Base-by-base conservation (phyloP, 2,329 filamentous ascomycete genomes). In the Juglanconis juglandina region DNA sequence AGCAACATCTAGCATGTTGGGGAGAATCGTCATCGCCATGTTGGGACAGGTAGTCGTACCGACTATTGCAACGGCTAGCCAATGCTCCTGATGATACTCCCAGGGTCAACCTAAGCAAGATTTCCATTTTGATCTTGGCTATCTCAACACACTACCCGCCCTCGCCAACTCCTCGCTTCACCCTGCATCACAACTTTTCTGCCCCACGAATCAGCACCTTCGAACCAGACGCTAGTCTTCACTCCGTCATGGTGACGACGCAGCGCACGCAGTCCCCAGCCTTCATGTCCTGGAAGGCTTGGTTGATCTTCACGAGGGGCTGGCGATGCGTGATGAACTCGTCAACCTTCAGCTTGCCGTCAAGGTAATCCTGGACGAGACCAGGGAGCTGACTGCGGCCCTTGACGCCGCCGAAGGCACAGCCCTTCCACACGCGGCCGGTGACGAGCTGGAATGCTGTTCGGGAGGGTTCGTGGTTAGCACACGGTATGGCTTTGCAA, bases 321-420 rank as follows among this genome's bases (percentile, higher is more conserved):
- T 96, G 91, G 69, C 93, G 87, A 81, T 99, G 95, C 39, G 95
- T 99, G 79, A 99, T 98, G 81, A 98, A 98, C 81, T 99, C 95
- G 74, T 98, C 94, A 51, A 98, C 94, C 87, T 97, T 98, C 73
- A 99, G 88, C 72, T 89, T 85, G 69, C 93, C 93, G 57, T 84
- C 84, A 76, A 96, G 83, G 80, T 99, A 99, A 77, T 98, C 94
- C 67, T 87, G 80, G 32, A 99, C 92, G 47, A 99, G 87, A 61
- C 84, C 87, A 53, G 90, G 89, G 66, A 99, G 86, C 80, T 99
- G 95, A 44, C 89, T 88, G 72, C 95, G 93, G 68, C 95, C 95
- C 84, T 98, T 99, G 83, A 99, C 93, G 69, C 95, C 95, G 68
- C 95, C 95, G 72, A 99, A 99, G 24, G 95, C 95, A 74, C 94